Evolutionary conservation across 352 stramenopile genomes (phyloP).

Genomic region (Blastocystis hominis): DNA sequence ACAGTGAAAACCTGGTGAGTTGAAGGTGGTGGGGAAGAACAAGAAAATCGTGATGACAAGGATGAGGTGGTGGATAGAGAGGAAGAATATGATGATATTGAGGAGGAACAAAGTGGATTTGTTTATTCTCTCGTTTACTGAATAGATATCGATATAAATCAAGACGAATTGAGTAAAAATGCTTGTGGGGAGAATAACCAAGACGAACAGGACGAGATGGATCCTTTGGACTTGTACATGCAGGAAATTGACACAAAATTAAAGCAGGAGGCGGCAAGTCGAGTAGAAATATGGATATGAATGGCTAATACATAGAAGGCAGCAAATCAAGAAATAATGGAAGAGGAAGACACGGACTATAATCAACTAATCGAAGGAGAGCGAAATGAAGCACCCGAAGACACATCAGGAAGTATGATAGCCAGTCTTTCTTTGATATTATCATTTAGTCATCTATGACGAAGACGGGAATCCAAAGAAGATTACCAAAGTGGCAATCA

Average conservation of each 20-base stretch:
- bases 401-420: background rate
- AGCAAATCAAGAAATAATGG: slow-evolving; percentile 24
- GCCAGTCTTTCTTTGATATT: background rate
- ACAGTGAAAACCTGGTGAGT: background rate
- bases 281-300: background rate
- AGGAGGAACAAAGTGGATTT: background rate
- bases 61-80: background rate
- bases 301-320: background rate
- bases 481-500: background rate
- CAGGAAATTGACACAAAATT: slow-evolving; percentile 23
- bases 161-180: background rate
- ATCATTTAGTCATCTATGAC: slow-evolving; percentile 50
- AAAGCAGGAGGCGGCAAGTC: background rate
- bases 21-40: slow-evolving; percentile 19
- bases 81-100: background rate
- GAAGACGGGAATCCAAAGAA: slow-evolving; percentile 37
- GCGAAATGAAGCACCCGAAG: background rate
- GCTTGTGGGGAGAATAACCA: background rate
- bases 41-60: background rate
- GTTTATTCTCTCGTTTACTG: background rate
- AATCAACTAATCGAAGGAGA: slow-evolving; percentile 15
- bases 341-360: slow-evolving; percentile 40
- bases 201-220: slow-evolving; percentile 1
- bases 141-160: background rate
- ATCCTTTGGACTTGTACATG: slow-evolving; percentile 53